Conservation (phyloP, 2,329 filamentous ascomycete genomes). For the Colletotrichum sp. region DNA sequence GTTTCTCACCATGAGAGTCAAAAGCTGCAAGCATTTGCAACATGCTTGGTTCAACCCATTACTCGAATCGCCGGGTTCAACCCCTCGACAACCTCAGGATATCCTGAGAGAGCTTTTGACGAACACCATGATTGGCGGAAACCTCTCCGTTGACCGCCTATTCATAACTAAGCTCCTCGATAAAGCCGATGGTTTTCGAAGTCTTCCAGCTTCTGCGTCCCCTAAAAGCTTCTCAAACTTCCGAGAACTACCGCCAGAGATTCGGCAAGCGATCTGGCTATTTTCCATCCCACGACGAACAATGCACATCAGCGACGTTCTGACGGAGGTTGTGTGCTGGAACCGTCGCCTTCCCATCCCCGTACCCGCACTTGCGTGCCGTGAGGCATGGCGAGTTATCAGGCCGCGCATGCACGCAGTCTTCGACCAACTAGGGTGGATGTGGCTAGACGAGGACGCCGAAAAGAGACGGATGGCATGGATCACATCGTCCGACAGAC, state of each 20-base stretch:
- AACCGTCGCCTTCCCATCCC: not conserved
- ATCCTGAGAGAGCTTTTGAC: not conserved
- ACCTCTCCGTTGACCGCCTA: not conserved
- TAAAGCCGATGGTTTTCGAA: not conserved
- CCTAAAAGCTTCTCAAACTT: not conserved
- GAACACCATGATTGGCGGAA: not conserved
- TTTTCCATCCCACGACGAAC: not conserved
- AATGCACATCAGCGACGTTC: not conserved
- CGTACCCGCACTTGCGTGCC: not conserved
- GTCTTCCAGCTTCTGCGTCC: not conserved
- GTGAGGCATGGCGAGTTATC: not conserved
- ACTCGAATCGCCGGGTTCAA: rapidly evolving
- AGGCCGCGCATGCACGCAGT: not conserved
- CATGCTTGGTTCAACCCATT: not conserved
- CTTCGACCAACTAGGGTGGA: not conserved
- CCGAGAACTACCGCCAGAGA: not conserved
- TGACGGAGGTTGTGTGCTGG: not conserved
- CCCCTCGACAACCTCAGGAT: not conserved
- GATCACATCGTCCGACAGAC: not conserved
- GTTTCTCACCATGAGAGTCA: not conserved
- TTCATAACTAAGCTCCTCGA: not conserved
- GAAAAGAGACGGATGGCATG: not conserved
- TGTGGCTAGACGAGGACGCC: not conserved
- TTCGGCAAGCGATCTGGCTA: not conserved
- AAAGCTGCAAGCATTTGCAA: not conserved